Base-by-base conservation (phyloP, 1,284 basidiomycete genomes). In the Boletus semigastroideus region DNA sequence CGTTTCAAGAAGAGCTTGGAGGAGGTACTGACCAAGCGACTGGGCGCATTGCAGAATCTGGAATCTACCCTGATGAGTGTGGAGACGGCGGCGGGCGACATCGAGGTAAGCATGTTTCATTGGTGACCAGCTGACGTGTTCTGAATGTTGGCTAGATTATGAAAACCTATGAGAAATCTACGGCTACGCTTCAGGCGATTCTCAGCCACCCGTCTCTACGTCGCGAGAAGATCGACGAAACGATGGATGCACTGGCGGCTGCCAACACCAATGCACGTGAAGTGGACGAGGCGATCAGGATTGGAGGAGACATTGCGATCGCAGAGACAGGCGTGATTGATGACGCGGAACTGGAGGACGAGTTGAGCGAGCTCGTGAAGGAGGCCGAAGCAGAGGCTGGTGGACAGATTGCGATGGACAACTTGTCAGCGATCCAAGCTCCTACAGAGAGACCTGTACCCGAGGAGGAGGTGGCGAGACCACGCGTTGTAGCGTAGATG, bases 61-160 rank as follows among this genome's bases (percentile, higher is more conserved):
- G 83, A 88, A 53, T 72, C 78, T 2, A 92, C 94, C 0, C 71
- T 97, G 17, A 73, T 92, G 47, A 83, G 84, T 45, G 90, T 98
- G 4, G 93, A 98, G 71, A 82, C 86, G 16, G 92, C 95, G 19
- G 90, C 89, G 41, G 87, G 87, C 5, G 91, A 98, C 68, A 79
- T 94, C 8, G 88, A 94, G 76, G 92, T 94, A 65, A 51, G 69
- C 11, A 40, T 40, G 10, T 46, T 48, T 41, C 6, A 28, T 49
- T 37, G 17, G 6, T 17, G 16, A 16, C 39, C n/a, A 17, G 31
- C 25, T 25, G 25, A 28, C 5, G 7, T 4, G 20, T 43, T 40
- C 56, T 54, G 33, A 58, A 58, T 39, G 22, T 1, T n/a, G 28
- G 48, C 41, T 39, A 95, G 89, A 90, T 98, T 49, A 85, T 98